phyloP scores from a whole-genome alignment of 2,329 filamentous ascomycete genomes.

The Ceratocystis eucalypticola region DNA sequence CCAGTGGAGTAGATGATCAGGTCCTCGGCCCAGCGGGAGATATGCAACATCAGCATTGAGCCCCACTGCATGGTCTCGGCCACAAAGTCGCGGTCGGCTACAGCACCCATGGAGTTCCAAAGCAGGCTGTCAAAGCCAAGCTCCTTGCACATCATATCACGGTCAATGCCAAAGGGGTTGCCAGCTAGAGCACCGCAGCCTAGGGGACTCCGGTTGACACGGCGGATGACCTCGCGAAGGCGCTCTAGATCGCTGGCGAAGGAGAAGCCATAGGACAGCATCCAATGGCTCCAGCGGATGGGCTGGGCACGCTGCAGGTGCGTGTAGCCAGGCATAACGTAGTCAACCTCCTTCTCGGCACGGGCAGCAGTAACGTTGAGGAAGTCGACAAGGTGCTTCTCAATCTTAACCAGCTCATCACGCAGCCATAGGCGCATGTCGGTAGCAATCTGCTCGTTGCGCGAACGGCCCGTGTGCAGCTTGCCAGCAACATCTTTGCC shows the following conservation, averaged over 20 bases:
- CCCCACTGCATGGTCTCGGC: constrained; percentile 72
- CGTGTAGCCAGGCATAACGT: constrained; percentile 78
- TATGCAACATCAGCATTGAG: constrained; percentile 62
- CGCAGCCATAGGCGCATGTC: constrained; percentile 86
- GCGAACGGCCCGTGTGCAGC: constrained; percentile 73
- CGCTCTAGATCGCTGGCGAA: constrained; percentile 66
- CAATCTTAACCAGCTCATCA: constrained; percentile 57
- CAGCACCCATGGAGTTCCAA: constrained; percentile 64
- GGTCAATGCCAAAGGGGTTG: constrained; percentile 70
- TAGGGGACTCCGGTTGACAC: constrained; percentile 61
- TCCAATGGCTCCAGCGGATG: constrained; percentile 69
- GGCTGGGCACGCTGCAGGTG: constrained; percentile 73
- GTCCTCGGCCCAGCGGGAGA: constrained; percentile 72
- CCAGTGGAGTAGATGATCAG: constrained; percentile 68
- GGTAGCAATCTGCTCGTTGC: constrained; percentile 81
- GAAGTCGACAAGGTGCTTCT: constrained; percentile 53
- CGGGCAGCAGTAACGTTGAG: constrained; percentile 54
- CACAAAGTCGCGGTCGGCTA: constrained; percentile 69
- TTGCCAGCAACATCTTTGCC: constrained; percentile 77
- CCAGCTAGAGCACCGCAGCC: constrained; percentile 67
- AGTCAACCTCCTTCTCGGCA: constrained; percentile 54
- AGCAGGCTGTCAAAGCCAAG: constrained; percentile 64
- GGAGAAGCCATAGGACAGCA: constrained; percentile 58
- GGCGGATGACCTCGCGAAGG: constrained; percentile 54
- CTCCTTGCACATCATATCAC: constrained; percentile 65